Evolutionary conservation across 257 asterid genomes (phyloP).

Genomic region (Eucommia ulmoides): DNA sequence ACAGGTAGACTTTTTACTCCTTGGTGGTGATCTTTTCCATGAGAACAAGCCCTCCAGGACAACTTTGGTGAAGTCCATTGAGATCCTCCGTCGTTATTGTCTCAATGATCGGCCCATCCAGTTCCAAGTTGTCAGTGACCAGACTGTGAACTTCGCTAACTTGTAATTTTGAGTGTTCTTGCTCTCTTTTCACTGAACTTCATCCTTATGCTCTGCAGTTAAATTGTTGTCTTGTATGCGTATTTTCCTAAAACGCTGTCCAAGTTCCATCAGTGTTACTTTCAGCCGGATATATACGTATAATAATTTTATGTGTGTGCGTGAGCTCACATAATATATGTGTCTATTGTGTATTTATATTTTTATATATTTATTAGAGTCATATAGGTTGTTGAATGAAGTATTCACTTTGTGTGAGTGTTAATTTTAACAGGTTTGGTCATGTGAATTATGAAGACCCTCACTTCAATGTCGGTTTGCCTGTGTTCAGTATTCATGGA

Average conservation of each 20-base stretch:
- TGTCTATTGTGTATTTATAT: too few relatives aligned
- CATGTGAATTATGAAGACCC: conserved; percentile 98
- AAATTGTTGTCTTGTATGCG: neutral
- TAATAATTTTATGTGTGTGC: too few relatives aligned
- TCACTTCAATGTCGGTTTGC: conserved; percentile 98
- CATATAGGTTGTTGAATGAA: too few relatives aligned
- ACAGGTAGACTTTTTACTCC: conserved; percentile 88
- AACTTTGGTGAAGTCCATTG: conserved; percentile 85
- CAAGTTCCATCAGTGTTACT: too few relatives aligned
- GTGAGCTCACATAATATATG: too few relatives aligned
- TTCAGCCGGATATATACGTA: too few relatives aligned
- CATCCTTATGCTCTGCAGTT: neutral
- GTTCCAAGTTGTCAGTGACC: conserved; percentile 97
- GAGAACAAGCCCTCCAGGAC: conserved; percentile 98
- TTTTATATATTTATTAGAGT: too few relatives aligned
- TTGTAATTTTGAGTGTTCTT: conserved; percentile 32
- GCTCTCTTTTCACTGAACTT: neutral
- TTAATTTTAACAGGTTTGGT: conserved; percentile 49
- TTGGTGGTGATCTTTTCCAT: conserved; percentile 94
- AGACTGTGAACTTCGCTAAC: conserved; percentile 89
- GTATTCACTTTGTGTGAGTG: neutral
- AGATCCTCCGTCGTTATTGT: conserved; percentile 87
- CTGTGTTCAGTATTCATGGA: conserved; percentile 98
- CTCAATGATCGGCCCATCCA: conserved; percentile 75
- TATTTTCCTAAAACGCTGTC: too few relatives aligned